Conservation (phyloP, 352 stramenopile genomes). For the Phytophthora ramorum region DNA sequence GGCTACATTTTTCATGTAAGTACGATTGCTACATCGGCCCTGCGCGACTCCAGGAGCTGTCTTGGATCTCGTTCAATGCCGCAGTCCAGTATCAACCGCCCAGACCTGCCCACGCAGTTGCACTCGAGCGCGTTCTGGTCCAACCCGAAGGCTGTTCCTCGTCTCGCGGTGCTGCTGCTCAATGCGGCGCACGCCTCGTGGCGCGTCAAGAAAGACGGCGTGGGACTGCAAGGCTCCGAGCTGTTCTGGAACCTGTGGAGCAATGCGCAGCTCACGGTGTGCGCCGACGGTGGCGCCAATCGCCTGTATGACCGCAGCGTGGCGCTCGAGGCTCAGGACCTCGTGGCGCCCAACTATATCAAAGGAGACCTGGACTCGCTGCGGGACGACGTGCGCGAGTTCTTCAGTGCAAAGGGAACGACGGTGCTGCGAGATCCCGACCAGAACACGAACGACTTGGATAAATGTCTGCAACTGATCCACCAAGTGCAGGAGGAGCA, state of each 20-base stretch:
- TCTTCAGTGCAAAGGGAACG: slow-evolving; percentile 79
- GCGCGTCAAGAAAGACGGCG: slow-evolving; percentile 36
- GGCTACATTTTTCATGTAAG: slow-evolving; percentile 7
- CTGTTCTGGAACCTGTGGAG: slow-evolving; percentile 82
- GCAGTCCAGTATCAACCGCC: background rate
- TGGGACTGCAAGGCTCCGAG: slow-evolving; percentile 30
- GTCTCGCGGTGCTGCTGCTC: slow-evolving; percentile 68
- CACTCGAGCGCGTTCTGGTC: slow-evolving; percentile 74
- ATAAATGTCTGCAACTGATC: slow-evolving; percentile 89
- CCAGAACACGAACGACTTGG: slow-evolving; percentile 96
- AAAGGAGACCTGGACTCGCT: slow-evolving; percentile 97
- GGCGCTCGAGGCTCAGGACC: slow-evolving; percentile 42
- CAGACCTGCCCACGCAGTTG: slow-evolving; percentile 23
- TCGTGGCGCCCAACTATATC: slow-evolving; percentile 90
- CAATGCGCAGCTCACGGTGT: slow-evolving; percentile 78
- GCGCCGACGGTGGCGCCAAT: slow-evolving; percentile 96
- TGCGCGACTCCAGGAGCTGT: no score
- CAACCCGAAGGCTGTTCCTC: slow-evolving; percentile 41
- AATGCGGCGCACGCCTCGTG: slow-evolving; percentile 60
- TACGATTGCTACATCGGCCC: slow-evolving; percentile 7
- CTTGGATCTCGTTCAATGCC: background rate
- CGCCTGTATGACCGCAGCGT: slow-evolving; percentile 87
- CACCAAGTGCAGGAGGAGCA: slow-evolving; percentile 46
- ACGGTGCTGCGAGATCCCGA: slow-evolving; percentile 79
- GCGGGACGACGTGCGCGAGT: slow-evolving; percentile 80